Evolutionary conservation across 1,284 basidiomycete genomes (phyloP).

Genomic region (Pascua guehoae): DNA sequence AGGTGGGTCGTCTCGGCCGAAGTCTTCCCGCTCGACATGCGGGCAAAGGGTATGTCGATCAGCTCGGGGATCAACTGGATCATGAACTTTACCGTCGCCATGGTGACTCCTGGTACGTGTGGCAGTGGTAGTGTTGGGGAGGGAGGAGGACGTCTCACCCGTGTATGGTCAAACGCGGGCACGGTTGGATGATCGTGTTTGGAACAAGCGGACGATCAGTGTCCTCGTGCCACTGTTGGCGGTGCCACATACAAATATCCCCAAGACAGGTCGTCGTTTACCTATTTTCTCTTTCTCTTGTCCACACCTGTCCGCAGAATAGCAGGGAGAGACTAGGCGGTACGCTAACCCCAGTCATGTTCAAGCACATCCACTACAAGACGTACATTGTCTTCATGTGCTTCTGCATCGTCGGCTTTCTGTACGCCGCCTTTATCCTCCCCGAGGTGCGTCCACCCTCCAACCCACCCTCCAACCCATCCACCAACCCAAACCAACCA

Average conservation of each 20-base stretch:
- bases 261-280: too few species aligned
- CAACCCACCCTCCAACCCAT: too few species aligned
- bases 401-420: slow-evolving; percentile 44
- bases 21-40: slow-evolving; percentile 47
- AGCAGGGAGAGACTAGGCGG: too few species aligned
- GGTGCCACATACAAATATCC: too few species aligned
- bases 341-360: slow-evolving; percentile 36
- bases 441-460: slow-evolving; percentile 21
- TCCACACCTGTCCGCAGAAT: too few species aligned
- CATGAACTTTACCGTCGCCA: slow-evolving; percentile 48
- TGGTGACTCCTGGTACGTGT: slow-evolving; percentile 15
- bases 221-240: too few species aligned
- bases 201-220: not conserved
- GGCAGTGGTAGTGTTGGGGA: slow-evolving; percentile 3
- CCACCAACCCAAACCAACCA: too few species aligned
- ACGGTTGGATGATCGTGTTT: too few species aligned
- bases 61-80: slow-evolving; percentile 39
- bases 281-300: too few species aligned
- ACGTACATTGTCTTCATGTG: slow-evolving; percentile 48
- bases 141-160: not conserved
- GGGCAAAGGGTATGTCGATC: slow-evolving; percentile 48
- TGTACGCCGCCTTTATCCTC: slow-evolving; percentile 39
- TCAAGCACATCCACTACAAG: slow-evolving; percentile 39
- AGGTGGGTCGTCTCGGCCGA: slow-evolving; percentile 45
- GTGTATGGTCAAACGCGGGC: too few species aligned